Base-by-base conservation (phyloP, 108 stramenopile genomes). In the Skeletonema menzelii region DNA sequence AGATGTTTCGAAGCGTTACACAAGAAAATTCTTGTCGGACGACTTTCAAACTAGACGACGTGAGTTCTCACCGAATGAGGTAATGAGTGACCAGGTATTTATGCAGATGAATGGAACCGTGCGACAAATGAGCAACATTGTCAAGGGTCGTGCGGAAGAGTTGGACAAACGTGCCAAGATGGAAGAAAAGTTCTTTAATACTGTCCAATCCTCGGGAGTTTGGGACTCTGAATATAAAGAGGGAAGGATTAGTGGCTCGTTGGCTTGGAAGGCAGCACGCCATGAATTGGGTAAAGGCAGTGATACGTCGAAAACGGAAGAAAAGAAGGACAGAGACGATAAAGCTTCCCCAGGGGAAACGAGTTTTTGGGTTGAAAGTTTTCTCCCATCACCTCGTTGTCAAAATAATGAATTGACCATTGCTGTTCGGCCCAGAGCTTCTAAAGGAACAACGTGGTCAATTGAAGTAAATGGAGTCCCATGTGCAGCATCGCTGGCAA, bases 1-100 rank as follows among this genome's bases (percentile, higher is more conserved):
- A 24, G 98, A 99, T 75, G 96, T 98, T 19, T 96, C 98, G 7
- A 87, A 85, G 32, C 84, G 95, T 30, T 98, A 98, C 72, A 94
- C 96, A 0, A 84, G 94, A 2, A 71, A 86, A 49, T 91, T 91
- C 56, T 31, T 67, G 27, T 55, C 79, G 13, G 67, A 73, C 10
- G 88, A 88, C 0, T 91, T 92, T 72, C 88, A 87, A 59, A 76
- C 71, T 26, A 63, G 90, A 31, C 88, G 94, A 15, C 77, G 87
- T 6, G 66, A 73, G 12, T 75, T 72, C 37, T 70, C 76, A 5
- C 65, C 85, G 5, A 75, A 83, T 32, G 91, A 88, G 67, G 67
- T 63, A 3, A 56, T 59, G 7, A 67, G 73, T 11, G 60, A 70
- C 13, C 35, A 44, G 10, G 73, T 81, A 1, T 59, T 89, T 59